Conservation (phyloP, 1,284 basidiomycete genomes). For the Cutaneotrichosporon cutaneum region DNA sequence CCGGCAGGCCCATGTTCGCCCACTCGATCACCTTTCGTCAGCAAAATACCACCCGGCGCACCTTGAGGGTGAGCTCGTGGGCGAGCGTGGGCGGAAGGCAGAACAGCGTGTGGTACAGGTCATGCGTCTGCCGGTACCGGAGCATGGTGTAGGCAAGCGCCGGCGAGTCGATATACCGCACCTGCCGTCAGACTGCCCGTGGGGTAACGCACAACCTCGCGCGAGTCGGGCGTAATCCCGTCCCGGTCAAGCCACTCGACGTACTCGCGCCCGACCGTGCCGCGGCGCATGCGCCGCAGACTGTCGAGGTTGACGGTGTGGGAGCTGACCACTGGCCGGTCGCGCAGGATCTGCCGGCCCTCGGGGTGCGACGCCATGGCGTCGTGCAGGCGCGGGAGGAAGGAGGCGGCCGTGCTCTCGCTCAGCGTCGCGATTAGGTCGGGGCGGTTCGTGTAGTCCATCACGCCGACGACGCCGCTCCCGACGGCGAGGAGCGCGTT, state of each 20-base stretch:
- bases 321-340: slow-evolving; percentile 78
- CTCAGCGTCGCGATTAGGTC: slow-evolving; percentile 92
- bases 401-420: slow-evolving; percentile 81
- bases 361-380: slow-evolving; percentile 75
- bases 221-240: slow-evolving; percentile 90
- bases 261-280: slow-evolving; percentile 84
- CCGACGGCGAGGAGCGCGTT: slow-evolving; percentile 82
- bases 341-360: slow-evolving; percentile 76
- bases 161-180: slow-evolving; percentile 89
- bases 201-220: slow-evolving; percentile 69
- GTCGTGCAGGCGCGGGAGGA: slow-evolving; percentile 75
- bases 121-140: slow-evolving; percentile 95
- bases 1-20: slow-evolving; percentile 85
- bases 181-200: slow-evolving; percentile 57
- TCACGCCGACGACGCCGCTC: slow-evolving; percentile 77
- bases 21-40: slow-evolving; percentile 73
- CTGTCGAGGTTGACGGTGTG: slow-evolving; percentile 71
- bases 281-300: slow-evolving; percentile 67
- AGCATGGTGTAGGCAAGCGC: slow-evolving; percentile 97
- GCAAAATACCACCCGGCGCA: no score
- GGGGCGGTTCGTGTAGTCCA: slow-evolving; percentile 65
- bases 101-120: slow-evolving; percentile 89
- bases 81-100: slow-evolving; percentile 84
- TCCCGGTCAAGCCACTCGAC: slow-evolving; percentile 86
- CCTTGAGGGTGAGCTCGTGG: slow-evolving; percentile 91